Conservation (phyloP, 2,329 filamentous ascomycete genomes). For the Boeremia lycopersici region DNA sequence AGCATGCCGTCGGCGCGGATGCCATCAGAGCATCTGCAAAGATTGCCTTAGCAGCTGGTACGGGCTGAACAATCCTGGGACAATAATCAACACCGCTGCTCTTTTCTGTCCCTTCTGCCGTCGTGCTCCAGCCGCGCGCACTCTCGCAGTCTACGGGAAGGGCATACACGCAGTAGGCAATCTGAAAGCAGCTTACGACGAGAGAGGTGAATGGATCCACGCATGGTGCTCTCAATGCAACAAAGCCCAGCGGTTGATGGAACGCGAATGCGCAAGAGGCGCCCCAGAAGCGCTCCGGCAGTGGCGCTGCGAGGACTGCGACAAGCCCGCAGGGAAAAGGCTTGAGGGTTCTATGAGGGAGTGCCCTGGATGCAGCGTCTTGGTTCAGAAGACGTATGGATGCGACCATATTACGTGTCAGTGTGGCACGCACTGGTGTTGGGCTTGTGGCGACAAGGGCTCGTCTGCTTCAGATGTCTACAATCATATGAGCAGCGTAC, state of each 20-base stretch:
- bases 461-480: constrained; percentile 43
- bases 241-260: constrained; percentile 51
- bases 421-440: constrained; percentile 53
- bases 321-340: constrained; percentile 20
- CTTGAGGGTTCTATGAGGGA: constrained; percentile 40
- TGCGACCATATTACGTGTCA: constrained; percentile 46
- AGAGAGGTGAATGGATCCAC: constrained; percentile 55
- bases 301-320: constrained; percentile 54
- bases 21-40: constrained; percentile 52
- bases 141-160: constrained; percentile 45
- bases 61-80: constrained; percentile 52
- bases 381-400: constrained; percentile 47
- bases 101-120: constrained; percentile 60
- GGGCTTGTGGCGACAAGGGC: constrained; percentile 43
- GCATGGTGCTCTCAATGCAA: constrained; percentile 56
- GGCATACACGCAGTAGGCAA: constrained; percentile 48
- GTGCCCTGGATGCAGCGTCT: constrained; percentile 46
- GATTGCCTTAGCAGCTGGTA: constrained; percentile 55
- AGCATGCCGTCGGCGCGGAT: constrained; percentile 56
- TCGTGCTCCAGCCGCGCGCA: constrained; percentile 49
- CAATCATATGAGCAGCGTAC: constrained; percentile 38
- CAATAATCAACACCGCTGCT: constrained; percentile 56
- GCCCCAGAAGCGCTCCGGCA: constrained; percentile 44
- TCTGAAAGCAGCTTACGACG: constrained; percentile 48
- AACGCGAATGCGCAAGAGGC: constrained; percentile 54